These are phyloP conservation scores for Eimeria necatrix DNA, from an alignment of 169 alveolate genomes.

Conservation along the genomic window DNA sequence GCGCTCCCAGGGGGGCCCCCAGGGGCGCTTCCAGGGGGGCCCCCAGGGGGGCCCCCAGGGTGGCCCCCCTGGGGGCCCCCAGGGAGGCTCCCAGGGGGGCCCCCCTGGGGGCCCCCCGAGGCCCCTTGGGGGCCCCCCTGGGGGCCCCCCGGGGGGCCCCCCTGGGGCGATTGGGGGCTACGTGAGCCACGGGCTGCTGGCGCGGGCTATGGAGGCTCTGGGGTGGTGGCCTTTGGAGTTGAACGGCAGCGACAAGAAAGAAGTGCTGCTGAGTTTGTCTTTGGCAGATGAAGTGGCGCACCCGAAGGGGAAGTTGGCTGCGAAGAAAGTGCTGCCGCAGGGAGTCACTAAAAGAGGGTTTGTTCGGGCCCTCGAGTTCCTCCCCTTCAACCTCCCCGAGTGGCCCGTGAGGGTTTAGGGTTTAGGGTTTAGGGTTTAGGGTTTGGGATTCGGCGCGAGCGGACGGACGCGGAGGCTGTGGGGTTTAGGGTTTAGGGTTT, in stretches of 20 bases:
- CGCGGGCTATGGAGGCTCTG: conserved; percentile 10
- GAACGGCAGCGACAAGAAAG: conserved; percentile 57
- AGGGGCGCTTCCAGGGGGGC: neutral
- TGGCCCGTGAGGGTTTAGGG: conserved; percentile 56
- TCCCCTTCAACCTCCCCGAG: conserved; percentile 77
- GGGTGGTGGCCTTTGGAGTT: conserved; percentile 54
- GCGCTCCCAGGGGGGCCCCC: conserved; percentile 7
- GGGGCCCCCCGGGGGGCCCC: too few species aligned
- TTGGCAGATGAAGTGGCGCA: neutral
- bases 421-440: conserved; percentile 18
- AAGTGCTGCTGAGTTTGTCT: neutral
- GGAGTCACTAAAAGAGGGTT: conserved; percentile 44
- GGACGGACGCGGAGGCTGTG: too few species aligned
- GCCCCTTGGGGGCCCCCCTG: too few species aligned
- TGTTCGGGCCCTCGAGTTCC: conserved; percentile 14
- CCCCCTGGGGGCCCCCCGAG: neutral
- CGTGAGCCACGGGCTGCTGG: neutral
- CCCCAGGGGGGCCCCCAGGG: conserved; percentile 1
- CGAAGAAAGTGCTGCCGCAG: neutral
- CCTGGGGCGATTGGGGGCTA: neutral
- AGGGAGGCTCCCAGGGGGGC: neutral
- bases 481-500: neutral
- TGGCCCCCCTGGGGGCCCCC: neutral
- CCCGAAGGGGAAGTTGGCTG: neutral
- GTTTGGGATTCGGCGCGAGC: too few species aligned